Percentiles rank a stretch among this genome's conserved stretches.
phyloP scores from a whole-genome alignment of 164 flowering plant genomes.

The Nymphaea thermarum region DNA sequence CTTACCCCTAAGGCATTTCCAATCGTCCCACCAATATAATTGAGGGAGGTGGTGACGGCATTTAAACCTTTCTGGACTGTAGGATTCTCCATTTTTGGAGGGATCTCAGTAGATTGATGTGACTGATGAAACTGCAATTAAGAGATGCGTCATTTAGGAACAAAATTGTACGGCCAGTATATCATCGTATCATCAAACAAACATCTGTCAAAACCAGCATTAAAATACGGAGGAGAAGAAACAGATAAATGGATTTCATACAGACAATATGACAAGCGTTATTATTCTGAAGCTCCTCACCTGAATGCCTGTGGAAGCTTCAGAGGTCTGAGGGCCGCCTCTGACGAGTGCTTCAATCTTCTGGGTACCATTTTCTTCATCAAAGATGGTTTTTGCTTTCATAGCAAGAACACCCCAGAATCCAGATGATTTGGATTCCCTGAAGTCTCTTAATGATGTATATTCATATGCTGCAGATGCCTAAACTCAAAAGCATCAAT shows the following conservation, averaged over 20 bases:
- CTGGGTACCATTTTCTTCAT: constrained; percentile 40
- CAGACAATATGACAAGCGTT: not conserved
- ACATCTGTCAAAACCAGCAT: no score
- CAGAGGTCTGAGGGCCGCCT: constrained; percentile 14
- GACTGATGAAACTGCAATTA: constrained; percentile 28
- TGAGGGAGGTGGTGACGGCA: constrained; percentile 61
- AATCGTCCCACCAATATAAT: constrained; percentile 66
- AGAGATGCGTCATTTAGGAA: not conserved
- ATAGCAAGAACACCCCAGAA: constrained; percentile 86
- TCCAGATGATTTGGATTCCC: constrained; percentile 42
- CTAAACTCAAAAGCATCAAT: constrained; percentile 18
- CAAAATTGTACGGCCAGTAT: not conserved
- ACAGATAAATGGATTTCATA: not conserved
- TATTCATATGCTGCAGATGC: constrained; percentile 37
- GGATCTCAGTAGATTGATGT: constrained; percentile 25
- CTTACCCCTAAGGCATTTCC: constrained; percentile 84
- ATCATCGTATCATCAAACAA: not conserved
- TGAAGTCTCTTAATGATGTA: constrained; percentile 31
- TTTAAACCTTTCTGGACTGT: constrained; percentile 53
- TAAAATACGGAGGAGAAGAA: not conserved
- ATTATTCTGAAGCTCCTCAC: constrained; percentile 16
- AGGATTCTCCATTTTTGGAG: constrained; percentile 47
- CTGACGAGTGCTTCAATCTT: constrained; percentile 22
- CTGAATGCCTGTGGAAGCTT: constrained; percentile 26
- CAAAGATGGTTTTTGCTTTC: constrained; percentile 84